Percentiles rank a stretch among this genome's conserved stretches.
These are phyloP conservation scores for Plasmodium knowlesi DNA, from an alignment of 169 alveolate genomes.

Conservation along the genomic window DNA sequence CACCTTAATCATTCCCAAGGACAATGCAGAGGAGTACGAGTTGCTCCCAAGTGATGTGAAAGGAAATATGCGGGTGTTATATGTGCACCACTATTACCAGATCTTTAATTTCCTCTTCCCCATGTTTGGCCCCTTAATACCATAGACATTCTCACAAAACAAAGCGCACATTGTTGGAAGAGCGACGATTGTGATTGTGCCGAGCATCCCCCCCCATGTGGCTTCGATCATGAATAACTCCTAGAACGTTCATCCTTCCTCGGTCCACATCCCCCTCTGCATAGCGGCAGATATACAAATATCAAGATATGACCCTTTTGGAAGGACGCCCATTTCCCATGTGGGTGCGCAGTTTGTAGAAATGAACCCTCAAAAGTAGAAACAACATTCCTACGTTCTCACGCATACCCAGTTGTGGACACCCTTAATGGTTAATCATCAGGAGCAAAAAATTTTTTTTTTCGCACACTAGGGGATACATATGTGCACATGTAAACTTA, in stretches of 20 bases:
- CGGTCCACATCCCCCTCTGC: neutral
- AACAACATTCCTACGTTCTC: neutral
- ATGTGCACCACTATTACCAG: constrained; percentile 83
- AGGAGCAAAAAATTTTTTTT: neutral
- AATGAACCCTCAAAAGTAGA: neutral
- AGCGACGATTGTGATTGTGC: too few species aligned
- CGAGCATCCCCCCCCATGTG: too few species aligned
- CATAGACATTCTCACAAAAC: neutral
- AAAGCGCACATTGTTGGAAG: neutral
- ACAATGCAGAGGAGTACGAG: constrained; percentile 81
- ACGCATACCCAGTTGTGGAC: neutral
- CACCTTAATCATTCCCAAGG: constrained; percentile 85
- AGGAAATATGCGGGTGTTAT: constrained; percentile 73
- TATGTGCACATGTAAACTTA: neutral
- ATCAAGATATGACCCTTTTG: neutral
- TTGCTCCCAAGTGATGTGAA: constrained; percentile 82
- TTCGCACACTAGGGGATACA: neutral
- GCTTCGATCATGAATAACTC: neutral
- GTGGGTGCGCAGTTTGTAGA: neutral
- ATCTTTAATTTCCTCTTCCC: constrained; percentile 75
- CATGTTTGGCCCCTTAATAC: neutral
- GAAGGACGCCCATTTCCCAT: neutral
- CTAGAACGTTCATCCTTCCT: neutral
- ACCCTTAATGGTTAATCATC: neutral
- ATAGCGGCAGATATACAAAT: neutral